Evolutionary conservation across 2,329 filamentous ascomycete genomes (phyloP), one percentile per base, ranked within the genome.

Genomic region (Botrytis cinerea): DNA sequence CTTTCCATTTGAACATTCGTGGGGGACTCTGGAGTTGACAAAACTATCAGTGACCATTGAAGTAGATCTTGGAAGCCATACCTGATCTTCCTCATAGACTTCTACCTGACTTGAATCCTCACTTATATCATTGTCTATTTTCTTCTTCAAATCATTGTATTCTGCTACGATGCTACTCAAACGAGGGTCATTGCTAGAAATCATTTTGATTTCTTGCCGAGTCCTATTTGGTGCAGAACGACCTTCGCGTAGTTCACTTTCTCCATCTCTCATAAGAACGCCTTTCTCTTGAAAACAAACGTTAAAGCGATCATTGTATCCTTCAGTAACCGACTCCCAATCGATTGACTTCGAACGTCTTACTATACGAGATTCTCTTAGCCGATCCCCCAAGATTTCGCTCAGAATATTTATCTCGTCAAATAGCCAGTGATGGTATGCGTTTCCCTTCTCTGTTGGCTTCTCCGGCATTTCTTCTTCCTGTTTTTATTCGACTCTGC

Each of bases 381-480:
- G 6, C 4, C 6, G 5, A 12, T 25, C 2, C 12, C n/a, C 0
- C 25, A 7, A n/a, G 12, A 6, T 16, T 16, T 54, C 25, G 12
- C 12, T n/a, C 12, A 54, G 10, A n/a, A 25, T 16, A 54, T n/a
- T 12, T 54, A n/a, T n/a, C 25, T 54, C 25, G 4, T 54, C 48
- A 54, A 16, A 12, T n/a, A 54, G 48, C 48, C 48, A n/a, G 4
- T 6, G 4, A 4, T 10, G 4, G 22, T 14, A 0, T 25, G 25
- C 25, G 10, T 1, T 6, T n/a, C 0, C 2, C 25, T 16, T 54
- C 10, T n/a, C 10, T 16, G 0, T 54, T n/a, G 12, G 25, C 12
- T n/a, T 16, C 6, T 57, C n/a, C 25, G n/a, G n/a, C 14, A 18
- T 28, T n/a, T 57, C n/a, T 28, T 18, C 6, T 57, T 18, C 7